phyloP scores from a whole-genome alignment of 176 grass and related monocot genomes.

The Zoysia pacifica region DNA sequence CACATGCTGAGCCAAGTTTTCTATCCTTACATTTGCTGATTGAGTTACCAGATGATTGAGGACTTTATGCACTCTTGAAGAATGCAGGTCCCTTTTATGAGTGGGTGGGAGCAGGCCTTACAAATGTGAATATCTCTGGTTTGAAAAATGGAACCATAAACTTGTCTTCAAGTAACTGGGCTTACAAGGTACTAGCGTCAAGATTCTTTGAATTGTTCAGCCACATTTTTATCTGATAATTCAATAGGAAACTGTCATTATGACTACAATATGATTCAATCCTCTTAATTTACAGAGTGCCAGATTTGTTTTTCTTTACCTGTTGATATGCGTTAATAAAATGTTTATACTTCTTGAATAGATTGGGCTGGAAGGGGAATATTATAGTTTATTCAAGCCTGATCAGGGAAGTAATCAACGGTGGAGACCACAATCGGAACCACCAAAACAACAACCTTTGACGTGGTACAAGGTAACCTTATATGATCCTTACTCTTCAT shows the following conservation, averaged over 20 bases:
- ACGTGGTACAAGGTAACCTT: slow-evolving; percentile 95
- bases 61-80: slow-evolving; percentile 48
- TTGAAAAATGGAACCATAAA: slow-evolving; percentile 48
- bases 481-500: slow-evolving; percentile 14
- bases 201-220: slow-evolving; percentile 2
- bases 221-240: not conserved
- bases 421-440: slow-evolving; percentile 64
- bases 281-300: slow-evolving; percentile 15
- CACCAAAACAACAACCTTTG: slow-evolving; percentile 78
- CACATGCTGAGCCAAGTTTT: not conserved
- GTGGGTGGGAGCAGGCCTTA: slow-evolving; percentile 84
- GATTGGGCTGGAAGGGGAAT: slow-evolving; percentile 93
- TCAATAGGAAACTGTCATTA: slow-evolving; percentile 15
- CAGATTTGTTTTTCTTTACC: not conserved
- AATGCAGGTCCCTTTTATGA: slow-evolving; percentile 88
- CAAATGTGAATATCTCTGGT: slow-evolving; percentile 75
- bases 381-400: slow-evolving; percentile 65
- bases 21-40: not conserved
- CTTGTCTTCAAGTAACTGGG: slow-evolving; percentile 71
- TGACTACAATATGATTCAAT: not conserved
- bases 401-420: slow-evolving; percentile 43
- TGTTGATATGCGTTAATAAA: slow-evolving; percentile 13
- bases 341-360: slow-evolving; percentile 48
- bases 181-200: slow-evolving; percentile 64
- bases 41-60: slow-evolving; percentile 19